Conservation (phyloP, 1,284 basidiomycete genomes). For the Tilletia walkeri region DNA sequence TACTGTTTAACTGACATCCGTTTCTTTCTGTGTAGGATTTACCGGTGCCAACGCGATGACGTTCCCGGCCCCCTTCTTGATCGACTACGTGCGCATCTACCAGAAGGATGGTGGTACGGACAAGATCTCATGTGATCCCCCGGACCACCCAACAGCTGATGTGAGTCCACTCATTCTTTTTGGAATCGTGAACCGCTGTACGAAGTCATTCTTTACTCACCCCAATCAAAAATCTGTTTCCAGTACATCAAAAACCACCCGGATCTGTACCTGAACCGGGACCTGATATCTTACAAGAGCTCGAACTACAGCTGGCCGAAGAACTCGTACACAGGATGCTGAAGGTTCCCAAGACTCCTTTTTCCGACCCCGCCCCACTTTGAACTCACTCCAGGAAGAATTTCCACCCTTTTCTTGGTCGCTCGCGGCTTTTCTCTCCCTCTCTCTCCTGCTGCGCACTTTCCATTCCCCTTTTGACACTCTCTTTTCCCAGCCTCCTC, state of each 20-base stretch:
- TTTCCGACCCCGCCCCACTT: too few relatives aligned
- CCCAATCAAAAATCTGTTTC: too few relatives aligned
- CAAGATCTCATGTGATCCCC: slow-evolving; percentile 50
- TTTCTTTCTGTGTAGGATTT: background rate
- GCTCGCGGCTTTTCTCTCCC: too few relatives aligned
- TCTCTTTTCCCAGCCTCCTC: too few relatives aligned
- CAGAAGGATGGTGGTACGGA: slow-evolving; percentile 57
- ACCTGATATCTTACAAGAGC: slow-evolving; percentile 33
- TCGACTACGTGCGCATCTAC: slow-evolving; percentile 60
- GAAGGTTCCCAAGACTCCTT: too few relatives aligned
- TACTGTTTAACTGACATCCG: too few relatives aligned
- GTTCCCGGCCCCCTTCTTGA: slow-evolving; percentile 58
- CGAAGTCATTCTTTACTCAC: too few relatives aligned
- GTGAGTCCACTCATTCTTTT: background rate
- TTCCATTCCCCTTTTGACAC: too few relatives aligned
- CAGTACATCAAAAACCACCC: slow-evolving; percentile 52
- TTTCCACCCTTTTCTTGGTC: too few relatives aligned
- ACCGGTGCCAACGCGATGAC: slow-evolving; percentile 7
- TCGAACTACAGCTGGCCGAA: slow-evolving; percentile 25
- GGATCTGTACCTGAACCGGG: slow-evolving; percentile 50
- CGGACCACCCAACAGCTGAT: slow-evolving; percentile 42
- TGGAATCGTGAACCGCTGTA: too few relatives aligned
- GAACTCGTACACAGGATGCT: slow-evolving; percentile 10
- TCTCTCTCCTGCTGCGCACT: too few relatives aligned
- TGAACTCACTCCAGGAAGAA: too few relatives aligned